Evolutionary conservation across 2,329 filamentous ascomycete species (phyloP).

Genomic region (Westerdykella ornata): DNA sequence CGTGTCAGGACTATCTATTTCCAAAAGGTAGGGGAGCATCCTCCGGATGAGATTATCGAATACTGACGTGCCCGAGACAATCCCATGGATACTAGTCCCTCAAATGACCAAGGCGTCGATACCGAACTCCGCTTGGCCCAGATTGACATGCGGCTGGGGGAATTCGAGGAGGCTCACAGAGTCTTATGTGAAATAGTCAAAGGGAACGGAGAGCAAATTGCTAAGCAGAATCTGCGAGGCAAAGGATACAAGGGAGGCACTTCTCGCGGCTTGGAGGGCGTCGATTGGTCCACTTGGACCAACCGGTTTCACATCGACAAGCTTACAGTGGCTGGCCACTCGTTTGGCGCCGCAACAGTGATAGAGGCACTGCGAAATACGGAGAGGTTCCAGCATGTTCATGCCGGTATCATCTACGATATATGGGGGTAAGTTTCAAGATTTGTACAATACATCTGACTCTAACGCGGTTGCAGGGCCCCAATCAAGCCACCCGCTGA

Average conservation of each 20-base stretch:
- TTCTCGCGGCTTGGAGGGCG: conserved; percentile 51
- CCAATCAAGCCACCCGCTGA: conserved; percentile 40
- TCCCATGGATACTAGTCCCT: conserved; percentile 43
- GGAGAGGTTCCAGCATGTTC: conserved; percentile 51
- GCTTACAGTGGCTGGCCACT: conserved; percentile 59
- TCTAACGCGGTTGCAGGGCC: conserved; percentile 36
- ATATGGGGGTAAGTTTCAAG: conserved; percentile 47
- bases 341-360: conserved; percentile 59
- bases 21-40: conserved; percentile 39
- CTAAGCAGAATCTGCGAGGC: conserved; percentile 49
- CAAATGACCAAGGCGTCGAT: conserved; percentile 56
- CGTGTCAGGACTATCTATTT: conserved; percentile 52
- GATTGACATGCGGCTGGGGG: conserved; percentile 56
- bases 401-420: conserved; percentile 60
- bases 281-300: conserved; percentile 54
- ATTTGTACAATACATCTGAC: background rate
- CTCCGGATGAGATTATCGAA: background rate
- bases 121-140: conserved; percentile 54
- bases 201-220: conserved; percentile 49
- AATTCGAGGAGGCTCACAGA: conserved; percentile 58
- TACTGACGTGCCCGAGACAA: conserved; percentile 27
- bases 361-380: conserved; percentile 53
- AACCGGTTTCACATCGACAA: conserved; percentile 50
- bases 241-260: conserved; percentile 55
- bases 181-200: conserved; percentile 51